Percentiles rank a stretch among this genome's conserved stretches.
Evolutionary conservation across 352 stramenopile genomes (phyloP).

Genomic region (Thalassiosira exigua): DNA sequence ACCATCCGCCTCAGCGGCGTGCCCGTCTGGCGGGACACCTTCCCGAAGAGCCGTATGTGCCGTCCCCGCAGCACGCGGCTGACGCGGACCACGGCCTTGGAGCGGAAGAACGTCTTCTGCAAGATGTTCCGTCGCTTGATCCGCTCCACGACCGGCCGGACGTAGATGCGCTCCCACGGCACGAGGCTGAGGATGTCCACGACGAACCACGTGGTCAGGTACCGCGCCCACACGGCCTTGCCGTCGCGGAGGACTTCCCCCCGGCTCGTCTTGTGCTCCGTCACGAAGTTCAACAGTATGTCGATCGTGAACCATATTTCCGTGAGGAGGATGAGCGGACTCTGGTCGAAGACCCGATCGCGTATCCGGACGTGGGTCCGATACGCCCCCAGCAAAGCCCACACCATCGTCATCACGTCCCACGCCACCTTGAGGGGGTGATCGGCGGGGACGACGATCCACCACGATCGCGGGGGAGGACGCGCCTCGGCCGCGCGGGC

Average conservation of each 20-base stretch:
- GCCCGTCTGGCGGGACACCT: constrained; percentile 68
- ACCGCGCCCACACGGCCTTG: constrained; percentile 72
- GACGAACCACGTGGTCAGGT: constrained; percentile 83
- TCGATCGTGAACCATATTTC: constrained; percentile 80
- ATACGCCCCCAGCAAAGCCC: constrained; percentile 68
- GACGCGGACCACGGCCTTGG: constrained; percentile 69
- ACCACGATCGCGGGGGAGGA: constrained; percentile 39
- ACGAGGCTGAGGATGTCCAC: constrained; percentile 75
- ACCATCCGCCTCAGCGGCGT: constrained; percentile 65
- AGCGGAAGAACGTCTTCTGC: constrained; percentile 77
- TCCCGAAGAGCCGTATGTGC: constrained; percentile 76
- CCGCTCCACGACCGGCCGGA: constrained; percentile 78
- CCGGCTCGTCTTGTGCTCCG: constrained; percentile 67
- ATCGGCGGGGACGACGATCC: constrained; percentile 75
- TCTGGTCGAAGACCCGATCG: constrained; percentile 63
- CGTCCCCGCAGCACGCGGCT: constrained; percentile 62
- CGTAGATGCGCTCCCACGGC: constrained; percentile 77
- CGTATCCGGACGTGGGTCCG: constrained; percentile 72
- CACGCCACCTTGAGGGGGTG: constrained; percentile 80
- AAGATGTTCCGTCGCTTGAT: constrained; percentile 74
- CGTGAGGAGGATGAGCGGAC: constrained; percentile 67
- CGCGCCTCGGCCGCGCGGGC: constrained; percentile 16
- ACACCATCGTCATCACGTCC: constrained; percentile 77
- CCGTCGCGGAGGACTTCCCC: constrained; percentile 63
- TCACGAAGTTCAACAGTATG: constrained; percentile 82